Evolutionary conservation across 306 rosid species (phyloP), one percentile per base, ranked within the genome.

Genomic region (Quercus variabilis): DNA sequence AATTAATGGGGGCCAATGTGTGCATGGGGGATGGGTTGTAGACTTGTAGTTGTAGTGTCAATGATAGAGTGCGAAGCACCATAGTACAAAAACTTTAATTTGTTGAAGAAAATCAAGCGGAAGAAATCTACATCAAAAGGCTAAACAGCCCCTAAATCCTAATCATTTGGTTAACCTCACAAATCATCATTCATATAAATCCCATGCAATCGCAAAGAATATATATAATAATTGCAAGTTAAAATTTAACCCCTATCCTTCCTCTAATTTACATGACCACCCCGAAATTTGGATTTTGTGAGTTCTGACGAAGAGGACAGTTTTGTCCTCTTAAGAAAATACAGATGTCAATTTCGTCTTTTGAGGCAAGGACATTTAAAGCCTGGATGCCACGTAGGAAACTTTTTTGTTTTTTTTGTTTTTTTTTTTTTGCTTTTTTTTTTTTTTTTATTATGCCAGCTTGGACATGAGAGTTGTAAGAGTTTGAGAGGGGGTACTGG

Each of bases 111-210:
- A 26, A 80, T 56, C 46, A 54, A 75, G 67, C 35, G 63, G 41
- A 43, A 64, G 14, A 83, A 84, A 84, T 84, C 85, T 73, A 68
- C 82, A 74, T 84, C 35, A 84, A 80, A 84, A 77, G 81, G 58
- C 71, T 73, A 68, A 70, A 59, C 68, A 57, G 72, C 25, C 17
- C 5, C 54, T 49, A 74, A 71, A 17, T 55, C 74, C 77, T 80
- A 76, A 84, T 84, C 85, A 84, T 68, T 84, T 49, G 78, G 74
- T 67, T 80, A 76, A 54, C n/a, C 76, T 69, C 43, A 28, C 31
- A 33, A 7, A 4, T 69, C 65, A 3, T 69, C 65, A 49, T 49
- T 49, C 56, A 14, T 70, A 75, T 41, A 41, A 41, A 62, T 76
- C 76, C 74, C 82, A 52, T 52, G 76, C 38, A 33, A 75, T 71